Evolutionary conservation across 2,329 filamentous ascomycete genomes (phyloP).

Genomic region (Fusarium circinatum): DNA sequence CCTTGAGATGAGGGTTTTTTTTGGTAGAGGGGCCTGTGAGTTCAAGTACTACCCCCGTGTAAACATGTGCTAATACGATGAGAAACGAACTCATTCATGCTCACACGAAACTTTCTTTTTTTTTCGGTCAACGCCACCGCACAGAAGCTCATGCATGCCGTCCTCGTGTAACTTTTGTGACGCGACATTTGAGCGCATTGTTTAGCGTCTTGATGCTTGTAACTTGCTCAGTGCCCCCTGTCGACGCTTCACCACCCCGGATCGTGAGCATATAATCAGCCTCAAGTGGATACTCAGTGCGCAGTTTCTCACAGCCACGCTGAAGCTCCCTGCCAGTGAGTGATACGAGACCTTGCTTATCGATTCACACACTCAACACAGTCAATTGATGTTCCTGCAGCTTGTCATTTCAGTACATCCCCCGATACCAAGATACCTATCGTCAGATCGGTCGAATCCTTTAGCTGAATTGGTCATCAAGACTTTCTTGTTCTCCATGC

Average conservation of each 20-base stretch:
- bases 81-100: constrained; percentile 9
- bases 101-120: not conserved
- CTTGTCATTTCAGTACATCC: not conserved
- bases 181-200: constrained; percentile 3
- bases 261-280: not conserved
- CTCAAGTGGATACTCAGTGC: not conserved
- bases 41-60: too few relatives aligned
- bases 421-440: not conserved
- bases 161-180: not conserved
- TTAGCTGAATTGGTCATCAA: not conserved
- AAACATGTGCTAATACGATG: not conserved
- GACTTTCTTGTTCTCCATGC: not conserved
- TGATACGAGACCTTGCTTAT: not conserved
- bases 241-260: not conserved
- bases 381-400: not conserved
- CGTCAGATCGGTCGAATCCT: not conserved
- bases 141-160: too few relatives aligned
- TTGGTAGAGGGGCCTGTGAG: too few relatives aligned
- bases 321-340: not conserved
- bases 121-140: not conserved
- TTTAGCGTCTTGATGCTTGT: not conserved
- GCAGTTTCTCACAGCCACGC: not conserved
- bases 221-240: not conserved
- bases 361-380: not conserved
- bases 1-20: not conserved